Evolutionary conservation across 352 stramenopile genomes (phyloP).

Genomic region (Phytopythium chamaehyphon): DNA sequence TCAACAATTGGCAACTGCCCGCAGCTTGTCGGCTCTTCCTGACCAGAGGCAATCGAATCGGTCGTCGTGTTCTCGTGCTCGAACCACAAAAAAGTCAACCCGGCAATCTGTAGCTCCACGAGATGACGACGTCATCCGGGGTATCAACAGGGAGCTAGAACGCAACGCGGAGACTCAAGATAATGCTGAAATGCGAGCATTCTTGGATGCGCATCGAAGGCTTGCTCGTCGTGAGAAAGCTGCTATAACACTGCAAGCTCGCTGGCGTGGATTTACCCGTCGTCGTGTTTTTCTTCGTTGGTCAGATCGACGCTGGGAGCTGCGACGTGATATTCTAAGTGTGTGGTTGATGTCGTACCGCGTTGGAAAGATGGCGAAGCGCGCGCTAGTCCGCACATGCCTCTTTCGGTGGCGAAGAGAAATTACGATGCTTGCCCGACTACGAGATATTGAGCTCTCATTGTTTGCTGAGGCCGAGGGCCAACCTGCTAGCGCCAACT

Average conservation of each 20-base stretch:
- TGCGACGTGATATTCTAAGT: conserved; percentile 34
- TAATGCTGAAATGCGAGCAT: conserved; percentile 19
- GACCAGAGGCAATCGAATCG: neutral
- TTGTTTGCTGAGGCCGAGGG: conserved; percentile 51
- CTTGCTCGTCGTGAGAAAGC: conserved; percentile 18
- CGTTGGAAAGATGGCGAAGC: conserved; percentile 28
- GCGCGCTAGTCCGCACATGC: conserved; percentile 29
- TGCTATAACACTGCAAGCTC: conserved; percentile 41
- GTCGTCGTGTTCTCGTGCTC: neutral
- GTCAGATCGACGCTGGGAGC: conserved; percentile 22
- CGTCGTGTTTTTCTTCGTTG: conserved; percentile 44
- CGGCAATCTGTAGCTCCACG: no score
- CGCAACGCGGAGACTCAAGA: conserved; percentile 16
- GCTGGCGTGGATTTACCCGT: conserved; percentile 44
- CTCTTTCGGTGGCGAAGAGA: conserved; percentile 43
- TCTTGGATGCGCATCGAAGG: conserved; percentile 13
- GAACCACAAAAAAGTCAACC: conserved; percentile 1
- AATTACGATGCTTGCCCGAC: conserved; percentile 33
- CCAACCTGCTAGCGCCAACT: conserved; percentile 20
- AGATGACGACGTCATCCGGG: conserved; percentile 5
- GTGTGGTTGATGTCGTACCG: conserved; percentile 44
- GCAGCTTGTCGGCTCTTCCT: conserved; percentile 3
- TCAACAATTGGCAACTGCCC: neutral
- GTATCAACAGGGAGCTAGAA: conserved; percentile 22
- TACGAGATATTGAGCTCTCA: conserved; percentile 56